Conservation (phyloP, 2,329 filamentous ascomycete species). For the Herpotrichia juniperi region DNA sequence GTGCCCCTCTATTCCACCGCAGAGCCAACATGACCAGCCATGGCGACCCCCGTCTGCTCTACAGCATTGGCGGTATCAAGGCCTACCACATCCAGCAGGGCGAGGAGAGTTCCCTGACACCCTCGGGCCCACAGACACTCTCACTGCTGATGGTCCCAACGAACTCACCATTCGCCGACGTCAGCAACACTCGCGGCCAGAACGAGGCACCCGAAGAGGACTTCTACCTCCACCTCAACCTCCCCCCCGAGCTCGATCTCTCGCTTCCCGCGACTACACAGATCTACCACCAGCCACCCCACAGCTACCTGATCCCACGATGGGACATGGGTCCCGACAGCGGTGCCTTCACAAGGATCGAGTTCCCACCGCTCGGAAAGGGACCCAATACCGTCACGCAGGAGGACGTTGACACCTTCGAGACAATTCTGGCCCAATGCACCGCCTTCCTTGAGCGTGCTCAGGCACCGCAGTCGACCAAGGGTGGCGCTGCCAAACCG, state of each 20-base stretch:
- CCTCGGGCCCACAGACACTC: constrained; percentile 85
- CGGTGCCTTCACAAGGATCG: constrained; percentile 89
- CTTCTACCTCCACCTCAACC: constrained; percentile 94
- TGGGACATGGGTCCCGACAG: constrained; percentile 91
- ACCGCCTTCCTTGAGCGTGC: constrained; percentile 92
- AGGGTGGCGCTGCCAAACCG: constrained; percentile 40
- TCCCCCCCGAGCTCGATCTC: constrained; percentile 92
- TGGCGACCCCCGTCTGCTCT: constrained; percentile 62
- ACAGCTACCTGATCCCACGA: constrained; percentile 90
- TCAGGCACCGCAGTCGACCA: constrained; percentile 60
- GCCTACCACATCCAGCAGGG: constrained; percentile 93
- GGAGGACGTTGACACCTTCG: constrained; percentile 94
- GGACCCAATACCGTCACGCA: constrained; percentile 71
- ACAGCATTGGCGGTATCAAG: constrained; percentile 77
- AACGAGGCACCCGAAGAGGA: constrained; percentile 69
- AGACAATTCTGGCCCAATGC: constrained; percentile 97
- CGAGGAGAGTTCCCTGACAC: constrained; percentile 80
- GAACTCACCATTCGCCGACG: constrained; percentile 69
- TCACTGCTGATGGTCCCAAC: constrained; percentile 97
- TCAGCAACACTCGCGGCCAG: constrained; percentile 62
- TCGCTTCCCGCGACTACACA: constrained; percentile 94
- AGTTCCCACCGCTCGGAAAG: constrained; percentile 78
- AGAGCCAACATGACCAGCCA: constrained; percentile 53
- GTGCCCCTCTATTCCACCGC: constrained; percentile 3
- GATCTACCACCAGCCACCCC: constrained; percentile 93